phyloP scores from a whole-genome alignment of 106 monocot genomes.

The Allium fistulosum region DNA sequence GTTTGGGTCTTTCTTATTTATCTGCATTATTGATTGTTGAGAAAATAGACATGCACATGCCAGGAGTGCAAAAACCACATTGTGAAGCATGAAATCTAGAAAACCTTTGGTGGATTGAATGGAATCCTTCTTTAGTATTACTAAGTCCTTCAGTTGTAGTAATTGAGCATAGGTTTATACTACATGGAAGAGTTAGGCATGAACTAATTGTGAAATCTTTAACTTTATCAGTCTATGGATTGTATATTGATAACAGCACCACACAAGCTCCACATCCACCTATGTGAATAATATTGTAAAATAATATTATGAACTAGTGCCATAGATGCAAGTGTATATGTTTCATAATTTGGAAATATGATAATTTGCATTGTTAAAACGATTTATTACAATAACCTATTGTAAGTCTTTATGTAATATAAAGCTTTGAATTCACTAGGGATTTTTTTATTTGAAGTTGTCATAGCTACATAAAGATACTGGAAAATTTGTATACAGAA shows the following conservation, averaged over 20 bases:
- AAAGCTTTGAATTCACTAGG: too few species aligned
- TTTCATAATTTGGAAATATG: too few species aligned
- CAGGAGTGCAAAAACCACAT: constrained; percentile 90
- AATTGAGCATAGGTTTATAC: constrained; percentile 34
- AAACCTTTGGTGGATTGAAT: constrained; percentile 52
- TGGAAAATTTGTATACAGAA: too few species aligned
- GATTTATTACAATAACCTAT: too few species aligned
- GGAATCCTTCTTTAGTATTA: too few species aligned
- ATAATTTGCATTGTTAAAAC: too few species aligned
- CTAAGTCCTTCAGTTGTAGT: too few species aligned
- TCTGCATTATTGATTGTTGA: constrained; percentile 48
- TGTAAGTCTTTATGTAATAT: too few species aligned
- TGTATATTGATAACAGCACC: constrained; percentile 59
- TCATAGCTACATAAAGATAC: too few species aligned
- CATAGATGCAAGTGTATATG: too few species aligned
- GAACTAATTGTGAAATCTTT: constrained; percentile 12
- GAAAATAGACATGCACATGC: constrained; percentile 26
- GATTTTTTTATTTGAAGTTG: too few species aligned
- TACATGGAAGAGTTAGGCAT: constrained; percentile 59
- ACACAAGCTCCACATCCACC: constrained; percentile 96
- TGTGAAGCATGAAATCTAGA: constrained; percentile 87
- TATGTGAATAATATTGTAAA: constrained; percentile 3
- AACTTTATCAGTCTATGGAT: constrained; percentile 31
- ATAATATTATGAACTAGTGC: too few species aligned
- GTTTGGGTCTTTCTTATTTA: constrained; percentile 12